Evolutionary conservation across 1,284 basidiomycete species (phyloP).

Genomic region (Dichomitus squalens): DNA sequence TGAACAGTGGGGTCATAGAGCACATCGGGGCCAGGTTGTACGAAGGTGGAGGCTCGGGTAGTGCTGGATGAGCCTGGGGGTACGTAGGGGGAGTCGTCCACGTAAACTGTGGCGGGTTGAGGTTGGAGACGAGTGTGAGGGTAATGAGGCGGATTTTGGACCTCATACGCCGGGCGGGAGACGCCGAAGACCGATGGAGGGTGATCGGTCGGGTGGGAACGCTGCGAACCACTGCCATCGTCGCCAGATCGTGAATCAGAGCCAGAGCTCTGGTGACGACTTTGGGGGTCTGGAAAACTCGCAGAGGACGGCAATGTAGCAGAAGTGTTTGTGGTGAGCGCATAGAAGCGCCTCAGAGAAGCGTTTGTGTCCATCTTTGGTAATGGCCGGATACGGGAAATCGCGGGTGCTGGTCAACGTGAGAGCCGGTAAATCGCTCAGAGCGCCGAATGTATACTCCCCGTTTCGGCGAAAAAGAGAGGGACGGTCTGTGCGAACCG

Average conservation of each 20-base stretch:
- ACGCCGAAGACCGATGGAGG: conserved; percentile 14
- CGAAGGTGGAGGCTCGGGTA: conserved; percentile 12
- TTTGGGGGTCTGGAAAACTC: conserved; percentile 14
- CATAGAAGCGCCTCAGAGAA: conserved; percentile 27
- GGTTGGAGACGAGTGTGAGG: conserved; percentile 14
- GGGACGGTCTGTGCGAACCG: conserved; percentile 17
- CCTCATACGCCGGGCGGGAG: conserved; percentile 15
- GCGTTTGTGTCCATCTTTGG: conserved; percentile 29
- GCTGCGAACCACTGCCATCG: conserved; percentile 17
- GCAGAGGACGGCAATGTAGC: conserved; percentile 20
- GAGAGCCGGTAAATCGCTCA: conserved; percentile 18
- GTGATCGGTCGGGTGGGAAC: conserved; percentile 16
- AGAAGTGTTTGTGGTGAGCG: conserved; percentile 21
- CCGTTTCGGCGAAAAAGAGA: conserved; percentile 14
- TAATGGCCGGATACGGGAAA: conserved; percentile 29
- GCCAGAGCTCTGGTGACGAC: conserved; percentile 19
- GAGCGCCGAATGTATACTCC: conserved; percentile 9
- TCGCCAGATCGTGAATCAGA: conserved; percentile 24
- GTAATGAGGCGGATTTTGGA: conserved; percentile 16
- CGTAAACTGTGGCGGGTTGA: conserved; percentile 23
- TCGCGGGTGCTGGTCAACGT: conserved; percentile 26
- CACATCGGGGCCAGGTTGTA: conserved; percentile 12
- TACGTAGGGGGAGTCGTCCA: conserved; percentile 26
- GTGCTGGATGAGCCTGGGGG: conserved; percentile 15
- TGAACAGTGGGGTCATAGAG: conserved; percentile 7